phyloP scores from a whole-genome alignment of 306 rosid species.

The Trichosanthes truncata region DNA sequence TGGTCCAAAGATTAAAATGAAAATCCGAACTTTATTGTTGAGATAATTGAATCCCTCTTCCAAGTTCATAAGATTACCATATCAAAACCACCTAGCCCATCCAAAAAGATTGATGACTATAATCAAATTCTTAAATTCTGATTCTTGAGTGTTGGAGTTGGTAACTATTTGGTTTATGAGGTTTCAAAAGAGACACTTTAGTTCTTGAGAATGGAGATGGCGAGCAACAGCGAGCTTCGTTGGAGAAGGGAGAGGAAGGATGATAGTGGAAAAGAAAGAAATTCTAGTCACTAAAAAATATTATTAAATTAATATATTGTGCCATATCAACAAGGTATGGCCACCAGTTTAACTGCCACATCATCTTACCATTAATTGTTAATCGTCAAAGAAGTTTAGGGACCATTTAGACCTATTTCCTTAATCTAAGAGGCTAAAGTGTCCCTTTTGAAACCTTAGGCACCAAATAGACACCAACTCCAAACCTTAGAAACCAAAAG shows the following conservation, averaged over 20 bases:
- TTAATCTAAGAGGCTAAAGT: no score
- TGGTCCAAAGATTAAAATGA: background rate
- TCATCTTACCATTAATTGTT: background rate
- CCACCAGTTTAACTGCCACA: background rate
- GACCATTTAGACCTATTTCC: background rate
- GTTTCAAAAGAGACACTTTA: background rate
- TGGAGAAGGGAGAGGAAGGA: background rate
- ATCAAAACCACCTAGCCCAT: background rate
- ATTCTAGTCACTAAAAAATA: background rate
- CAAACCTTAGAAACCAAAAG: no score
- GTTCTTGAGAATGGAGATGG: background rate
- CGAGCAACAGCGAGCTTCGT: background rate
- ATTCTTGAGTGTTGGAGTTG: background rate
- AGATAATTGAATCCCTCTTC: background rate
- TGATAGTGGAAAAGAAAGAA: background rate
- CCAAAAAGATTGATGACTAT: background rate
- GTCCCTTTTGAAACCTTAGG: no score
- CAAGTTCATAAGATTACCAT: background rate
- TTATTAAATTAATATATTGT: background rate
- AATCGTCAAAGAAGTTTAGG: background rate
- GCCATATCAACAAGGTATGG: background rate
- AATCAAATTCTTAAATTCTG: background rate
- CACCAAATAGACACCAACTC: no score
- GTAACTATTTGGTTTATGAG: background rate
- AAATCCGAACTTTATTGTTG: background rate